Conservation (phyloP, 2,329 filamentous ascomycete species). For the Neonectria coccinea region DNA sequence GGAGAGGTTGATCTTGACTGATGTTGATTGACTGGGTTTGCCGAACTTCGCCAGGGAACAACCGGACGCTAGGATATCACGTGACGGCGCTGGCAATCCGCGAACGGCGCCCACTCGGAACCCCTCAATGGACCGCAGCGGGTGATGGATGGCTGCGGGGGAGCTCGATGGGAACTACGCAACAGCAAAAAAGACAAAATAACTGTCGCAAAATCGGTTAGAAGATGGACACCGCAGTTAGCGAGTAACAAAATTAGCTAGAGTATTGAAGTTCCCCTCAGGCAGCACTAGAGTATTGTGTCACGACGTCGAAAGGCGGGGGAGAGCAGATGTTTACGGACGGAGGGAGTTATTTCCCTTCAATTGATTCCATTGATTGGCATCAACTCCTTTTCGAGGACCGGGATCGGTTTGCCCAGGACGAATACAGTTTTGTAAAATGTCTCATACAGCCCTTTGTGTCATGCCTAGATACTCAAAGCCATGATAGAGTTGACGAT, state of each 20-base stretch:
- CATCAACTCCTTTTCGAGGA: conserved; percentile 45
- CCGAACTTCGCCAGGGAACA: conserved; percentile 56
- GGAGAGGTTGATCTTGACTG: conserved; percentile 62
- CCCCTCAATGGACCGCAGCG: conserved; percentile 39
- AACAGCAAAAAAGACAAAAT: neutral
- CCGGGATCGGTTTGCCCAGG: conserved; percentile 41
- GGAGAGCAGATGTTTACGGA: conserved; percentile 22
- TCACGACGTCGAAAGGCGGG: neutral
- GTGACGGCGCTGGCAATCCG: conserved; percentile 44
- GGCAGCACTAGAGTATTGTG: neutral
- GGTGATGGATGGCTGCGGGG: conserved; percentile 11
- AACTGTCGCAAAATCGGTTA: neutral
- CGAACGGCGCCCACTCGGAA: conserved; percentile 30
- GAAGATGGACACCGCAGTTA: too few species aligned
- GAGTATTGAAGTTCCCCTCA: neutral
- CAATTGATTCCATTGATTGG: conserved; percentile 44
- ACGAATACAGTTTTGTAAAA: conserved; percentile 48
- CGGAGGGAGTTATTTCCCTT: conserved; percentile 39
- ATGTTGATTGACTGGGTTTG: conserved; percentile 57
- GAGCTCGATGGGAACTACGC: neutral
- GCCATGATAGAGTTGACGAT: conserved; percentile 99
- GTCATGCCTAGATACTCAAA: conserved; percentile 76
- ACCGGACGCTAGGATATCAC: conserved; percentile 48
- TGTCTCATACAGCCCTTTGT: conserved; percentile 37
- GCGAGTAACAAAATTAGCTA: too few species aligned